phyloP scores from a whole-genome alignment of 768 basidiomycete species.

The Suillus sp. region DNA sequence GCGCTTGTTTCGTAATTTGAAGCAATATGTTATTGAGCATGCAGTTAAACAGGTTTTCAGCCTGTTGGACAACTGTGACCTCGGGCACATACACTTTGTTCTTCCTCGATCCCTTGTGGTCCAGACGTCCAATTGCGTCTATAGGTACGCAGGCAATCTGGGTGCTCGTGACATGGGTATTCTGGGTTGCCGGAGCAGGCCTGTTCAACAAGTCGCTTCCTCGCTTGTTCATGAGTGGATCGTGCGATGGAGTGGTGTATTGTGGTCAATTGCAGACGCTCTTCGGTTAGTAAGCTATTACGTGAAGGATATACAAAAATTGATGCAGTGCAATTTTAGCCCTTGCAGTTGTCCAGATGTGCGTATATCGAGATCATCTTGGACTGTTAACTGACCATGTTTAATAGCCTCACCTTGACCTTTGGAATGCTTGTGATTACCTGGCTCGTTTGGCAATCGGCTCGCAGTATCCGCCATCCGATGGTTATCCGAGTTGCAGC shows the following conservation, averaged over 20 bases:
- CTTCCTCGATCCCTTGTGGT: constrained; percentile 62
- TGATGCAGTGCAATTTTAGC: constrained; percentile 33
- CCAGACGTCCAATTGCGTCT: constrained; percentile 53
- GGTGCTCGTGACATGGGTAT: constrained; percentile 57
- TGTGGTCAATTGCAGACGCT: constrained; percentile 58
- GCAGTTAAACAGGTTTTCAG: constrained; percentile 46
- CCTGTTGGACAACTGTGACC: constrained; percentile 62
- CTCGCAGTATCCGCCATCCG: constrained; percentile 38
- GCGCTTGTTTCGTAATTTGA: constrained; percentile 22
- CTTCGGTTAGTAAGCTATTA: constrained; percentile 45
- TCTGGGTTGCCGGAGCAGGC: constrained; percentile 61
- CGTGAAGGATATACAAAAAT: neutral
- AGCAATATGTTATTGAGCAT: constrained; percentile 11
- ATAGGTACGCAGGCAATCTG: constrained; percentile 62
- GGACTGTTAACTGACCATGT: constrained; percentile 17
- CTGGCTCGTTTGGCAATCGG: constrained; percentile 58
- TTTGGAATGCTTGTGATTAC: constrained; percentile 47
- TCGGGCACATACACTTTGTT: constrained; percentile 55
- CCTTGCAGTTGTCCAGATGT: constrained; percentile 59
- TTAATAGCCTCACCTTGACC: constrained; percentile 46
- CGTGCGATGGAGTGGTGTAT: constrained; percentile 48
- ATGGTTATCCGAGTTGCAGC: constrained; percentile 26
- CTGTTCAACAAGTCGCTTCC: constrained; percentile 54
- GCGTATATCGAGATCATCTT: constrained; percentile 21
- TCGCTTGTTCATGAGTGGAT: constrained; percentile 39